These are phyloP conservation scores for Cucumis variabilis DNA, from an alignment of 331 rosid species.

Conservation along the genomic window DNA sequence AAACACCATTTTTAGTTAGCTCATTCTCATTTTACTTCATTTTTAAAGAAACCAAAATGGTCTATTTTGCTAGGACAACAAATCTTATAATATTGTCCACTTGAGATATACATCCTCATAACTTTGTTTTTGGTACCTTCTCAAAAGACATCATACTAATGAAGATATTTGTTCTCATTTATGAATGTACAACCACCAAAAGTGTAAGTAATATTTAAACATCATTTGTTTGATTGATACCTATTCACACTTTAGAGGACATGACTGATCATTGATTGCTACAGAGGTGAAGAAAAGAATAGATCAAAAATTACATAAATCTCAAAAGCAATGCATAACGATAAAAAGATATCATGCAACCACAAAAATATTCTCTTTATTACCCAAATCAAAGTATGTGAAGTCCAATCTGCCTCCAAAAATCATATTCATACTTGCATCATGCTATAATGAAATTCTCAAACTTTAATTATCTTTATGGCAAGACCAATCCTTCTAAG, in stretches of 20 bases:
- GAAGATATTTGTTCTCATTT: no score
- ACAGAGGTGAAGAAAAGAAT: slow-evolving; percentile 10
- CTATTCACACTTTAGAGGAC: neutral
- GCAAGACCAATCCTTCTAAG: slow-evolving; percentile 8
- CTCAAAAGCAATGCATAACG: neutral
- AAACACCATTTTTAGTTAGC: no score
- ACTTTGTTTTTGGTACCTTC: no score
- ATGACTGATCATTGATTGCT: neutral
- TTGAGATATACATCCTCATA: no score
- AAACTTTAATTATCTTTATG: slow-evolving; percentile 15
- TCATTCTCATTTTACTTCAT: no score
- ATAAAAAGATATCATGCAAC: neutral
- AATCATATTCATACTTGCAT: slow-evolving; percentile 16
- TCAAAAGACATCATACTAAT: no score
- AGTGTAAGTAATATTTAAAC: no score
- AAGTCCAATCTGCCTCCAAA: slow-evolving; percentile 2
- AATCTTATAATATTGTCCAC: no score
- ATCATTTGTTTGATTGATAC: neutral
- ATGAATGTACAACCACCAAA: no score
- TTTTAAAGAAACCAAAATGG: no score
- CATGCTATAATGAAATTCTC: neutral
- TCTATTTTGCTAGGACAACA: no score
- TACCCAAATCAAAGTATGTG: neutral
- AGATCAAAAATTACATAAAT: neutral
- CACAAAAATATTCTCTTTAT: slow-evolving; percentile 12